Percentiles rank a stretch among this genome's conserved stretches.
These are phyloP conservation scores for Stevia rebaudiana DNA, from an alignment of 140 eudicot species.

Conservation along the genomic window DNA sequence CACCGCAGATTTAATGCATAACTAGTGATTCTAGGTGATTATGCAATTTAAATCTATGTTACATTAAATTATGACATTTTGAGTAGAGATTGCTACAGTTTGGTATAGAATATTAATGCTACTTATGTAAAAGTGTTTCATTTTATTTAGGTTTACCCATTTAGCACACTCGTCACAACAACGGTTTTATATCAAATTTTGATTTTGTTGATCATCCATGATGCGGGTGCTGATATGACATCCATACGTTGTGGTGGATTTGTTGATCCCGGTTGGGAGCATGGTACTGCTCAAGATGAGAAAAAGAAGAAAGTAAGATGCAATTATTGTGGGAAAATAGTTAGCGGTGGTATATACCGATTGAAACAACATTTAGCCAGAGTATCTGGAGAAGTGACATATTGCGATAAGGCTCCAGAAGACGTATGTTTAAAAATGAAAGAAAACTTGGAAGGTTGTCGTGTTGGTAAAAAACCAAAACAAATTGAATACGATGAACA, in stretches of 20 bases:
- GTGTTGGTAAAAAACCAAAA: slow-evolving; percentile 62
- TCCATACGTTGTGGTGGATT: slow-evolving; percentile 67
- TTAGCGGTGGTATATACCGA: slow-evolving; percentile 85
- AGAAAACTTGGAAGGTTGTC: slow-evolving; percentile 78
- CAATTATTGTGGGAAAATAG: slow-evolving; percentile 88
- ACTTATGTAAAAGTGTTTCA: no score
- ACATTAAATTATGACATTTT: no score
- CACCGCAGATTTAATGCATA: no score
- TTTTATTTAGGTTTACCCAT: no score
- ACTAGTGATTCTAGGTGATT: no score
- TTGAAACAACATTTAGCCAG: slow-evolving; percentile 95
- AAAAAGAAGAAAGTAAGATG: slow-evolving; percentile 90
- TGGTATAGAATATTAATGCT: no score
- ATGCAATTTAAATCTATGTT: no score
- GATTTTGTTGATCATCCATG: neutral
- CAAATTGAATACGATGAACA: slow-evolving; percentile 64
- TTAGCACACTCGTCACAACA: no score
- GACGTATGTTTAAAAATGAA: slow-evolving; percentile 77
- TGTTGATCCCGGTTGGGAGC: slow-evolving; percentile 98
- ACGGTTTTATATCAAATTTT: no score
- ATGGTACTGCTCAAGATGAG: slow-evolving; percentile 90
- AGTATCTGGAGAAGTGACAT: slow-evolving; percentile 89
- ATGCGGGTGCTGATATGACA: slow-evolving; percentile 49
- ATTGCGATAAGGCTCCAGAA: slow-evolving; percentile 91
- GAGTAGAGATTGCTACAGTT: no score